Base-by-base conservation (phyloP, 176 grass and related monocot genomes). In the Phoenix dactylifera region DNA sequence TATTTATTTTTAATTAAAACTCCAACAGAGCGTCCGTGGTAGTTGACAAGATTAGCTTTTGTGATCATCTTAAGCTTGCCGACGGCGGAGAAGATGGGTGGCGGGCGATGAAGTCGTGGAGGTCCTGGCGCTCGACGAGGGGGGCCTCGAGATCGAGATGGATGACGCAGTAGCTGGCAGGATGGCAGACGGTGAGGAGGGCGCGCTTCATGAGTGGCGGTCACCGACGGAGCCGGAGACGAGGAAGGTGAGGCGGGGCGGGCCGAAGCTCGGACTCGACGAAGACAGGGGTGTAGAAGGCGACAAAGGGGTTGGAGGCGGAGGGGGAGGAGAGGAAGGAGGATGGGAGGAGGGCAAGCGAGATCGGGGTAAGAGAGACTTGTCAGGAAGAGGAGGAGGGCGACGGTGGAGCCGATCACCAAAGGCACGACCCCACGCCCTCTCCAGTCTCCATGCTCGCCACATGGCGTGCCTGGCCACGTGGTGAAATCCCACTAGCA, bases 41-140 rank as follows among this genome's bases (percentile, higher is more conserved):
- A 95, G 52, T 85, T 95, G 65, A 95, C 76, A 25, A 95, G 73
- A 74, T 95, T 89, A 3, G 89, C 89, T 72, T 77, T 79, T 26
- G 80, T 57, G 56, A 95, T 67, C 1, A 95, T 80, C 24, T 57
- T 59, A 4, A 95, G 81, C 64, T 95, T 95, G 3, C 75, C 68
- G 0, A 74, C 30, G 1, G 26, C 29, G 6, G 76, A 18, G 25
- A 95, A 64, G 1, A 89, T 62, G 1, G 78, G 59, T 89, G 89
- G 4, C n/a, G 44, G 1, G 82, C 69, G 32, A 95, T 71, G 68
- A 77, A 77, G 9, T 52, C 50, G 16, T 73, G 55, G 12, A 95
- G 64, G 0, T 23, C 81, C 0, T 63, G 59, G 15, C 75, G 76
- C 72, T 95, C 79, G 15, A 44, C 52, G 39, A 80, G 72, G 0